These are phyloP conservation scores for Parastagonospora nodorum DNA, from an alignment of 2,329 filamentous ascomycete genomes.

Conservation along the genomic window DNA sequence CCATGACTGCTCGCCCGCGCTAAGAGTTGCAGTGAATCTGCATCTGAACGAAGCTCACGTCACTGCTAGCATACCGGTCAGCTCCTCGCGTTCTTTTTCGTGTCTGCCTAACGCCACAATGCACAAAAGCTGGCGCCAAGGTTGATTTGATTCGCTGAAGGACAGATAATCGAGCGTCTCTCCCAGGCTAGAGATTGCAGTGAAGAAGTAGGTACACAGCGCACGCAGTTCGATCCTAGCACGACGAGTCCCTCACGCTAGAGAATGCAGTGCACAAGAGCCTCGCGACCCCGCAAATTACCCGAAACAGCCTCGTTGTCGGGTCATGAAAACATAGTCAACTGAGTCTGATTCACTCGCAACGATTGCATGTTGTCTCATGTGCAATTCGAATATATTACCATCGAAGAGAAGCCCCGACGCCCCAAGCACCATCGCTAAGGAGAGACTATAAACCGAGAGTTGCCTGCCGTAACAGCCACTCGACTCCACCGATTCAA, in stretches of 20 bases:
- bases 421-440: conserved; percentile 1
- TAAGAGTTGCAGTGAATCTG: too few relatives aligned
- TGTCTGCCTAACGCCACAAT: too few relatives aligned
- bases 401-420: background rate
- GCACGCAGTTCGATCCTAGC: background rate
- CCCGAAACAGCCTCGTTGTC: too few relatives aligned
- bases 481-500: background rate
- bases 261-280: conserved; percentile 6
- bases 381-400: background rate
- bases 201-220: background rate
- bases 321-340: too few relatives aligned
- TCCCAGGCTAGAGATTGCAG: conserved; percentile 10
- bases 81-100: too few relatives aligned
- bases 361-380: background rate
- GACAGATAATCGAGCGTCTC: background rate
- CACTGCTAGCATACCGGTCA: too few relatives aligned
- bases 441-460: background rate
- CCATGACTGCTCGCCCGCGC: too few relatives aligned
- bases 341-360: background rate
- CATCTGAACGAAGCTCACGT: too few relatives aligned
- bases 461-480: background rate
- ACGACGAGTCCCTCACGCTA: conserved; percentile 3
- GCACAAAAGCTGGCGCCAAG: too few relatives aligned
- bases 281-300: too few relatives aligned
- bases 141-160: too few relatives aligned